Percentiles rank a stretch among this genome's conserved stretches.
Evolutionary conservation across 768 basidiomycete species (phyloP).

Genomic region (Collybiopsis luxurians): DNA sequence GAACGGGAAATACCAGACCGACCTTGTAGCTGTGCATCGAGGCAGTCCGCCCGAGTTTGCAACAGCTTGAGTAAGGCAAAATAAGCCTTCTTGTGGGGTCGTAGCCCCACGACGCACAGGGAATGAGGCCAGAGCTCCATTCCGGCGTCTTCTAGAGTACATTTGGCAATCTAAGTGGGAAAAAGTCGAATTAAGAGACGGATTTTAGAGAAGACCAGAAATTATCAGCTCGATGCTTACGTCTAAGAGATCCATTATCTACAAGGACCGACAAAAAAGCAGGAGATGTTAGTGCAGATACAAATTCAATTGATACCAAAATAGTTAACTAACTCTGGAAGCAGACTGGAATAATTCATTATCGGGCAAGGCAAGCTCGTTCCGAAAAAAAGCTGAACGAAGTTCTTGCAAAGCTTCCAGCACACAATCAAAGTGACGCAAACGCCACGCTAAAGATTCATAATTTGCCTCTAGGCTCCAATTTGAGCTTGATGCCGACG

Average conservation of each 20-base stretch:
- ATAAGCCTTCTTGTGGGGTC: conserved; percentile 4
- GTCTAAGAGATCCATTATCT: conserved; percentile 1
- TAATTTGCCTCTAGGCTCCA: not conserved
- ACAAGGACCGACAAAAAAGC: not conserved
- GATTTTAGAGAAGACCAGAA: not conserved
- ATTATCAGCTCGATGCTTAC: not conserved
- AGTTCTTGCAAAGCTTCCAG: not conserved
- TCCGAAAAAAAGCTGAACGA: conserved; percentile 1
- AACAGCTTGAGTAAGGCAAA: conserved; percentile 3
- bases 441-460: not conserved
- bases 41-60: not conserved
- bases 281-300: no score
- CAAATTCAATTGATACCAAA: no score
- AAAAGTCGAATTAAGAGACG: not conserved
- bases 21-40: not conserved
- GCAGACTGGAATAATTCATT: not conserved
- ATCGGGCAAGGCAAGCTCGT: not conserved
- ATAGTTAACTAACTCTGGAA: conserved; percentile 1
- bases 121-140: conserved; percentile 4
- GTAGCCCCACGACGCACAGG: not conserved
- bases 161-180: not conserved
- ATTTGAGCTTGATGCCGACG: not conserved
- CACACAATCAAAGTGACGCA: conserved; percentile 1
- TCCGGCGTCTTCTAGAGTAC: not conserved
- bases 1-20: not conserved